These are phyloP conservation scores for Trichoderma lentiforme DNA, from an alignment of 2,329 filamentous ascomycete genomes.

Conservation along the genomic window DNA sequence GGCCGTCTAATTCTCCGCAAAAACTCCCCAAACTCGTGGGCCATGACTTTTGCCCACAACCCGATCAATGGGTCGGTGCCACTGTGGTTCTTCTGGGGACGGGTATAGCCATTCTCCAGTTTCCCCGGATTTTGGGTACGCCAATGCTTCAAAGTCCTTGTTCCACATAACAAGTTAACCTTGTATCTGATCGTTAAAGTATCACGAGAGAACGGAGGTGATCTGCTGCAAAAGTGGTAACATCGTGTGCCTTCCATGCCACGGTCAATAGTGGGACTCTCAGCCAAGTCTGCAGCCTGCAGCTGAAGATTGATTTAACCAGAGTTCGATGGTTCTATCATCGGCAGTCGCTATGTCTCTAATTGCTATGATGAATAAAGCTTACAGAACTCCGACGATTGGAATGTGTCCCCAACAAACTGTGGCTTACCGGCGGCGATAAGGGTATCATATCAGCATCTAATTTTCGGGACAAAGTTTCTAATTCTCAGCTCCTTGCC, in stretches of 20 bases:
- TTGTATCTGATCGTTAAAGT: not conserved
- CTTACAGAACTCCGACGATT: not conserved
- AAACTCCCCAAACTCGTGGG: not conserved
- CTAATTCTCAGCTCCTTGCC: not conserved
- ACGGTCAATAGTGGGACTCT: not conserved
- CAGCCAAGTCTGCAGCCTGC: not conserved
- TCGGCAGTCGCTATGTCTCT: no score
- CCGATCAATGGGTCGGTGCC: not conserved
- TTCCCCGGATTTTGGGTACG: constrained; percentile 4
- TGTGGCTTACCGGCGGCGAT: not conserved
- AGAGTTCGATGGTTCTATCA: not conserved
- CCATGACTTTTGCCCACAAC: not conserved
- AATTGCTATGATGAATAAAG: not conserved
- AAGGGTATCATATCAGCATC: not conserved
- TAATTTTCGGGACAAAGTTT: no score
- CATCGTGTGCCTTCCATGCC: not conserved
- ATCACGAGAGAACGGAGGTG: not conserved
- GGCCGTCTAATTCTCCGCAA: not conserved
- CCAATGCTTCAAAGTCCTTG: not conserved
- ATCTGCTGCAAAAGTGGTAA: not conserved
- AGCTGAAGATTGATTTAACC: not conserved
- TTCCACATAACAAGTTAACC: not conserved
- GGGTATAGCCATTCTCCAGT: not conserved
- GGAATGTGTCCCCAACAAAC: not conserved
- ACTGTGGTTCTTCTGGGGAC: not conserved